Evolutionary conservation across 371 early-diverging fungal genomes (phyloP).

Genomic region (Syncephalastrum sp.): DNA sequence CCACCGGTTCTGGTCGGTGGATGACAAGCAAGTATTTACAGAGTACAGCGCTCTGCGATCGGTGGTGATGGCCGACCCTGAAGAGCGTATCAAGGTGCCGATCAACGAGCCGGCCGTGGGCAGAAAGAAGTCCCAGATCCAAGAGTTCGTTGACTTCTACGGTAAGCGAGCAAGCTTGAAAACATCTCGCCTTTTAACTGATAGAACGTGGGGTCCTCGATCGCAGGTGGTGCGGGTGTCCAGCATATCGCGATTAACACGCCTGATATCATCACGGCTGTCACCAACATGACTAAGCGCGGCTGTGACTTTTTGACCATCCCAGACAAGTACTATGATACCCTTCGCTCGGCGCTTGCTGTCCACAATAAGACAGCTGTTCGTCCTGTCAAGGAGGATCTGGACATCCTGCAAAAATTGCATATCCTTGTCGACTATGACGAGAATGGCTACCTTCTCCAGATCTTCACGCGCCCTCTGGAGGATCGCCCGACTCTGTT

Average conservation of each 20-base stretch:
- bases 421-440: slow-evolving; percentile 95
- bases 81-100: slow-evolving; percentile 93
- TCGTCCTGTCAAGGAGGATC: slow-evolving; percentile 76
- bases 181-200: neutral
- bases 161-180: slow-evolving; percentile 37
- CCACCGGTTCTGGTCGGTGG: slow-evolving; percentile 98
- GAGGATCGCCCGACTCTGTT: slow-evolving; percentile 97
- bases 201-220: neutral
- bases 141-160: slow-evolving; percentile 96
- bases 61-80: slow-evolving; percentile 94
- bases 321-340: slow-evolving; percentile 90
- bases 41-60: slow-evolving; percentile 94
- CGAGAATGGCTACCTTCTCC: slow-evolving; percentile 93
- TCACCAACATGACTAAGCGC: slow-evolving; percentile 76
- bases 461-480: slow-evolving; percentile 92
- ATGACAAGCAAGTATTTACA: slow-evolving; percentile 95
- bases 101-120: slow-evolving; percentile 98
- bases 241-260: slow-evolving; percentile 97
- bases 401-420: slow-evolving; percentile 80
- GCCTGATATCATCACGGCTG: slow-evolving; percentile 80
- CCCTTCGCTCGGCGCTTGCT: slow-evolving; percentile 69
- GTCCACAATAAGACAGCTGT: slow-evolving; percentile 55
- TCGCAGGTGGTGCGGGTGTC: slow-evolving; percentile 74
- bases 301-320: slow-evolving; percentile 91
- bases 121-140: slow-evolving; percentile 93